Evolutionary conservation across 371 early-diverging fungal genomes (phyloP).

Genomic region (Amoeboradix gromovi): DNA sequence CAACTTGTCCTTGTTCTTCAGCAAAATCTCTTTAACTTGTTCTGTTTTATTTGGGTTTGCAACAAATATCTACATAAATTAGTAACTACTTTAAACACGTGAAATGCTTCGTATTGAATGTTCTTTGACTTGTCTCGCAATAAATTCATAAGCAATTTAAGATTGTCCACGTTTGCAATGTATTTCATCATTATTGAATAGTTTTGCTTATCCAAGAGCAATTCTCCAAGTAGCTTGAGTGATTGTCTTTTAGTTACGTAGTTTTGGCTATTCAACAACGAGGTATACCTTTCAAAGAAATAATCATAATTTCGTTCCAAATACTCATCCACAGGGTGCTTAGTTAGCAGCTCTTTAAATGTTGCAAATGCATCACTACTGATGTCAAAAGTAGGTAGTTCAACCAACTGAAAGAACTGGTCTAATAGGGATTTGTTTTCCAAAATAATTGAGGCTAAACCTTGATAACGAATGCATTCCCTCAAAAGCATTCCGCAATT

Average conservation of each 20-base stretch:
- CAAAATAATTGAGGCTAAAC: slow-evolving; percentile 47
- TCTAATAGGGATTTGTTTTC: slow-evolving; percentile 57
- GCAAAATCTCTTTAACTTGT: slow-evolving; percentile 59
- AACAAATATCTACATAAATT: slow-evolving; percentile 53
- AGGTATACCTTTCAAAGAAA: slow-evolving; percentile 66
- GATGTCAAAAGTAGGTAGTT: slow-evolving; percentile 81
- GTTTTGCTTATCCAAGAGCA: slow-evolving; percentile 75
- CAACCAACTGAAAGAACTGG: slow-evolving; percentile 71
- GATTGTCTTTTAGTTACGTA: slow-evolving; percentile 92
- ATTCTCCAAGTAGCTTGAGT: slow-evolving; percentile 83
- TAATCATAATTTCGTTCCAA: slow-evolving; percentile 59
- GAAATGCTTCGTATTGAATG: slow-evolving; percentile 95
- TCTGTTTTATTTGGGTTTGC: slow-evolving; percentile 87
- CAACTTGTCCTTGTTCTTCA: slow-evolving; percentile 67
- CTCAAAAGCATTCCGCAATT: slow-evolving; percentile 86
- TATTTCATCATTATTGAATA: slow-evolving; percentile 77
- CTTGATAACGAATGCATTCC: slow-evolving; percentile 78
- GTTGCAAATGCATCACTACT: slow-evolving; percentile 90
- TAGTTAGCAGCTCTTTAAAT: slow-evolving; percentile 80
- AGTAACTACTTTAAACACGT: slow-evolving; percentile 60
- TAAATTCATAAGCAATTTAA: slow-evolving; percentile 87
- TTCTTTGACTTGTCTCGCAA: slow-evolving; percentile 71
- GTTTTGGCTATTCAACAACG: slow-evolving; percentile 53
- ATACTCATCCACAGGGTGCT: slow-evolving; percentile 68
- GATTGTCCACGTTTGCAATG: slow-evolving; percentile 62